Percentiles rank a stretch among this genome's conserved stretches.
phyloP scores from a whole-genome alignment of 148 eudicot species.

The Chenopodium formosanum region DNA sequence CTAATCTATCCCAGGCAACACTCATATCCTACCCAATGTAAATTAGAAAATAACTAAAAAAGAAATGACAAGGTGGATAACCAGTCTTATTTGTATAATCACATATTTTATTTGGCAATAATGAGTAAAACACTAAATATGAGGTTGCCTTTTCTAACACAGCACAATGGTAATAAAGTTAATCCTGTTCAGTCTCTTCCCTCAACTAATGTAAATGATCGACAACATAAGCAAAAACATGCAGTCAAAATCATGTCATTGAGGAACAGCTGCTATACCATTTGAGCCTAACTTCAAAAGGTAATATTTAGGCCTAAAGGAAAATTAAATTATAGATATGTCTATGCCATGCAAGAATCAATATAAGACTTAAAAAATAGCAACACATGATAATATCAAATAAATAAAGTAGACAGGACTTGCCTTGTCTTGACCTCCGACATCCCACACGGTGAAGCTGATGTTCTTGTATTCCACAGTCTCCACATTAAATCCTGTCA shows the following conservation, averaged over 20 bases:
- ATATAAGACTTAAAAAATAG: no score
- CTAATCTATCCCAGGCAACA: neutral
- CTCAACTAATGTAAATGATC: neutral
- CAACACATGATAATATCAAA: neutral
- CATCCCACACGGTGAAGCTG: slow-evolving; percentile 39
- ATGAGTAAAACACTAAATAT: no score
- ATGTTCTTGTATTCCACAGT: slow-evolving; percentile 38
- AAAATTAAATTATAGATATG: no score
- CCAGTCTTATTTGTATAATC: no score
- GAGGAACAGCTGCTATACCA: neutral
- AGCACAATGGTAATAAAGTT: no score
- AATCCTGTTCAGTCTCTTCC: neutral
- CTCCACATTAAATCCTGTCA: slow-evolving; percentile 33
- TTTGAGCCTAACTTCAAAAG: neutral
- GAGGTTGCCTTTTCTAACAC: no score
- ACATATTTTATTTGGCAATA: no score
- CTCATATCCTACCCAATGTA: neutral
- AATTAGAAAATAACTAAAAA: neutral
- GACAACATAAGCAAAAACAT: neutral
- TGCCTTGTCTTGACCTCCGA: slow-evolving; percentile 40
- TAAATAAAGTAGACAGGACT: neutral
- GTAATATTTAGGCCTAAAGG: neutral
- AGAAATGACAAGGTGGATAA: neutral
- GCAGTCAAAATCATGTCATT: neutral
- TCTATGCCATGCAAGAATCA: neutral